Conservation (phyloP, 768 basidiomycete genomes). For the Amanita pallidorosea region DNA sequence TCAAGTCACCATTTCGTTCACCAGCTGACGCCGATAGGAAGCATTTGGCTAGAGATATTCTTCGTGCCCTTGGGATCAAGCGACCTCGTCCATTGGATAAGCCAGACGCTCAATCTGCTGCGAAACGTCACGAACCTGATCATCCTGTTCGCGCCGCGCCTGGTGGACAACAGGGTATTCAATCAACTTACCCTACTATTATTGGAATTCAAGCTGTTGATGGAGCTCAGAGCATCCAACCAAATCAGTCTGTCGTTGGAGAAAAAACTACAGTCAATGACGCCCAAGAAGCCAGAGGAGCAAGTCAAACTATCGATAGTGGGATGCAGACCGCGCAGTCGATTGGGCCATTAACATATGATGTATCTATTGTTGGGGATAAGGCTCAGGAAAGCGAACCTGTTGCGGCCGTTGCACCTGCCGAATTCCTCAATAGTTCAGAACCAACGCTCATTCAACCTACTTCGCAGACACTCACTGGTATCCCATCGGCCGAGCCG, state of each 20-base stretch:
- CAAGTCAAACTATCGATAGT: background rate
- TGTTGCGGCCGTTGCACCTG: background rate
- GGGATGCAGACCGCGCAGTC: background rate
- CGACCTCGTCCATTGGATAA: background rate
- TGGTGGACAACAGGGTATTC: background rate
- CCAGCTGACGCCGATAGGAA: conserved; percentile 10
- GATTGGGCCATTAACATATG: background rate
- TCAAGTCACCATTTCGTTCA: background rate
- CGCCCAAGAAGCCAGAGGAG: background rate
- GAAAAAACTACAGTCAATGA: background rate
- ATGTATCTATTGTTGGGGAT: background rate
- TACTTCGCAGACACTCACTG: background rate
- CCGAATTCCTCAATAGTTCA: background rate
- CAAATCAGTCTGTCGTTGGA: background rate
- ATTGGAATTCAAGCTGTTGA: background rate
- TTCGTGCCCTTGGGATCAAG: conserved; percentile 34
- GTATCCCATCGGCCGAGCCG: background rate
- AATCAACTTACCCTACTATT: background rate
- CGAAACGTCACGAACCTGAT: background rate
- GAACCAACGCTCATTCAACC: background rate
- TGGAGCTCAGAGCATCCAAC: background rate
- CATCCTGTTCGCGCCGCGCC: background rate
- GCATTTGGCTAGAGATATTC: conserved; percentile 44
- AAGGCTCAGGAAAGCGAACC: background rate
- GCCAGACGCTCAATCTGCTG: background rate